These are phyloP conservation scores for Penicillium waksmanii DNA, from an alignment of 495 filamentous ascomycete species.

Conservation along the genomic window DNA sequence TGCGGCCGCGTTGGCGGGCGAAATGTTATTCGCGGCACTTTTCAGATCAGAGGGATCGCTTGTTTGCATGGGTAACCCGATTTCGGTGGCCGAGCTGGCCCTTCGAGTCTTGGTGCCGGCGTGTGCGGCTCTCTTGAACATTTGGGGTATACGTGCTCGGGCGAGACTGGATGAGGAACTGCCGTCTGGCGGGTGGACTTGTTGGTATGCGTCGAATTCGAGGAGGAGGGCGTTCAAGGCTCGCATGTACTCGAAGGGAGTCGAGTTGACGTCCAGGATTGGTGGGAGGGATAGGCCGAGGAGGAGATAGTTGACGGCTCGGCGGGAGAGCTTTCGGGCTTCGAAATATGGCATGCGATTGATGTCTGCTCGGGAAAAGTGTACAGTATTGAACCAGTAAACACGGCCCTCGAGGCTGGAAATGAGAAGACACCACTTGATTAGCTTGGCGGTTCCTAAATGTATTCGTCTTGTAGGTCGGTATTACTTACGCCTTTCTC, in stretches of 20 bases:
- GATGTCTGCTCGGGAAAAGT: slow-evolving; percentile 84
- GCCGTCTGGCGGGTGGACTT: slow-evolving; percentile 78
- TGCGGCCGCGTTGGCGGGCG: slow-evolving; percentile 44
- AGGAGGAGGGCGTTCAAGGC: slow-evolving; percentile 82
- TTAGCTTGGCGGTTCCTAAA: background rate
- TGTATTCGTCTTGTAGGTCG: background rate
- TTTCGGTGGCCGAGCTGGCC: slow-evolving; percentile 70
- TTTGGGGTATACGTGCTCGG: slow-evolving; percentile 77
- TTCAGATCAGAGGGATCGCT: slow-evolving; percentile 57
- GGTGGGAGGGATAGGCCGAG: slow-evolving; percentile 89
- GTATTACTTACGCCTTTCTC: slow-evolving; percentile 74
- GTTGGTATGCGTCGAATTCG: slow-evolving; percentile 93
- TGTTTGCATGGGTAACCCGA: slow-evolving; percentile 61
- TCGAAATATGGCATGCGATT: slow-evolving; percentile 84
- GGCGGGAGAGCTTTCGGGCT: slow-evolving; percentile 75
- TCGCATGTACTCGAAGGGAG: slow-evolving; percentile 80
- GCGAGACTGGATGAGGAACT: slow-evolving; percentile 69
- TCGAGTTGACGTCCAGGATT: slow-evolving; percentile 82
- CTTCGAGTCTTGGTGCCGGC: slow-evolving; percentile 69
- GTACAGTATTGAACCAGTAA: slow-evolving; percentile 97
- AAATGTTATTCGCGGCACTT: slow-evolving; percentile 42
- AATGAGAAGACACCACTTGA: background rate
- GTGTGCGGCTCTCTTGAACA: slow-evolving; percentile 78
- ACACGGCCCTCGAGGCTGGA: slow-evolving; percentile 85
- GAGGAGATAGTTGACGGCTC: slow-evolving; percentile 89